Conservation (phyloP, 1,139 yeast species). For the Blastobotrys malaysiensis region DNA sequence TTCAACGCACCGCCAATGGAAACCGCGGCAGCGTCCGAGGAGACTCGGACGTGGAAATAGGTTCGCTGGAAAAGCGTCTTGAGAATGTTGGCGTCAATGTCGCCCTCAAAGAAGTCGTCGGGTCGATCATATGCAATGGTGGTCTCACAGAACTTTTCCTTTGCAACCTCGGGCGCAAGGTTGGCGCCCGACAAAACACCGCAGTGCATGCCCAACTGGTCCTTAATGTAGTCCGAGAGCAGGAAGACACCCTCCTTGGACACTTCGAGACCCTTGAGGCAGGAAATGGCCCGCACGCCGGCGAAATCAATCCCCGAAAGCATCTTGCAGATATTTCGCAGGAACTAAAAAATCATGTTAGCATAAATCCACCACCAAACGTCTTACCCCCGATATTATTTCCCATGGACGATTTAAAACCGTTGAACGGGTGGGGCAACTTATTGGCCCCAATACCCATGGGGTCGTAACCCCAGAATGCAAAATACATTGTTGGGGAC, state of each 20-base stretch:
- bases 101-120: constrained; percentile 60
- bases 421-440: background rate
- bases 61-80: constrained; percentile 87
- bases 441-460: background rate
- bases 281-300: constrained; percentile 76
- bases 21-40: constrained; percentile 88
- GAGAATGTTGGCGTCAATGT: constrained; percentile 62
- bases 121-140: constrained; percentile 84
- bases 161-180: constrained; percentile 91
- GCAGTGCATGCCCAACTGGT: constrained; percentile 76
- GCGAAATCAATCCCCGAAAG: constrained; percentile 68
- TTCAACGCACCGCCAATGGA: constrained; percentile 93
- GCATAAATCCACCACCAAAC: background rate
- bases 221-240: constrained; percentile 67
- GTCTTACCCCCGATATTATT: background rate
- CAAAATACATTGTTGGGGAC: background rate
- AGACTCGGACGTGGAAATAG: constrained; percentile 88
- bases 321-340: constrained; percentile 66
- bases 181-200: constrained; percentile 96
- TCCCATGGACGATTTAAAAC: background rate
- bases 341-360: constrained; percentile 36
- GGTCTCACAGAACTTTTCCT: constrained; percentile 90
- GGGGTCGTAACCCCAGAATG: background rate
- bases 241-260: constrained; percentile 73
- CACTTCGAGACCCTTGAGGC: constrained; percentile 89